A percentile compares a stretch with the other conserved stretches of the same genome.
Conservation (phyloP, 768 basidiomycete species). For the Suillus clintonianus region DNA sequence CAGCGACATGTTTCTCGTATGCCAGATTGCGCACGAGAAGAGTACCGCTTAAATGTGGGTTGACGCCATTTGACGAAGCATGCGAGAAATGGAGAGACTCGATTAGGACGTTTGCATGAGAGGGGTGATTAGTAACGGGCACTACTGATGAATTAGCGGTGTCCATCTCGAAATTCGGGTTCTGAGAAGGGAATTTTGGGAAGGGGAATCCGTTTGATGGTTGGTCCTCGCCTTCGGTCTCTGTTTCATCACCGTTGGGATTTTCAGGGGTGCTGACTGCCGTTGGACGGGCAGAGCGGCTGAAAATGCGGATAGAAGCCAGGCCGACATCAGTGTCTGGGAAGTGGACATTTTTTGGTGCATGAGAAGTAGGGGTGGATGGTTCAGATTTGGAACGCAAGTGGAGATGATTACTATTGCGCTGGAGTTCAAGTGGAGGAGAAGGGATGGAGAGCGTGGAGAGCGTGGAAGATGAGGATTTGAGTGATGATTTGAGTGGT, state of each 20-base stretch:
- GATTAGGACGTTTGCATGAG: slow-evolving; percentile 34
- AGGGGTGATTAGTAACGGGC: slow-evolving; percentile 1
- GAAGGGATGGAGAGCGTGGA: slow-evolving; percentile 18
- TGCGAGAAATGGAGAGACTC: slow-evolving; percentile 37
- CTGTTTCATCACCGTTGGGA: slow-evolving; percentile 41
- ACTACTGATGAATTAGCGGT: slow-evolving; percentile 16
- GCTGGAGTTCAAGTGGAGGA: neutral
- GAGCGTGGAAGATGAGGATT: slow-evolving; percentile 47
- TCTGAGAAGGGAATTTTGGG: slow-evolving; percentile 19
- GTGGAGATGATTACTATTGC: slow-evolving; percentile 12
- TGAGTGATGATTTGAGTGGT: slow-evolving; percentile 85
- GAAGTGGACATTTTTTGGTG: slow-evolving; percentile 88
- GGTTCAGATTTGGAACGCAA: slow-evolving; percentile 58
- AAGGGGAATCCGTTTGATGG: slow-evolving; percentile 20
- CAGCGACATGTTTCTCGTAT: slow-evolving; percentile 82
- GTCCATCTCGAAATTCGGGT: slow-evolving; percentile 22
- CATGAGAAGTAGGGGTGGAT: slow-evolving; percentile 46
- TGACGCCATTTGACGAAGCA: slow-evolving; percentile 7
- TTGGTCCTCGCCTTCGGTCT: slow-evolving; percentile 40
- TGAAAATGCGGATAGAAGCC: slow-evolving; percentile 63
- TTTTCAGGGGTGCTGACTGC: slow-evolving; percentile 37
- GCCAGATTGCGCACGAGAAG: slow-evolving; percentile 83
- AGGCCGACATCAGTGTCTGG: slow-evolving; percentile 64
- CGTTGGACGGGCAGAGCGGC: slow-evolving; percentile 69
- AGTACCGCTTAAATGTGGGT: slow-evolving; percentile 62